Base-by-base conservation (phyloP, 2,329 filamentous ascomycete species). In the Monilinia laxa region DNA sequence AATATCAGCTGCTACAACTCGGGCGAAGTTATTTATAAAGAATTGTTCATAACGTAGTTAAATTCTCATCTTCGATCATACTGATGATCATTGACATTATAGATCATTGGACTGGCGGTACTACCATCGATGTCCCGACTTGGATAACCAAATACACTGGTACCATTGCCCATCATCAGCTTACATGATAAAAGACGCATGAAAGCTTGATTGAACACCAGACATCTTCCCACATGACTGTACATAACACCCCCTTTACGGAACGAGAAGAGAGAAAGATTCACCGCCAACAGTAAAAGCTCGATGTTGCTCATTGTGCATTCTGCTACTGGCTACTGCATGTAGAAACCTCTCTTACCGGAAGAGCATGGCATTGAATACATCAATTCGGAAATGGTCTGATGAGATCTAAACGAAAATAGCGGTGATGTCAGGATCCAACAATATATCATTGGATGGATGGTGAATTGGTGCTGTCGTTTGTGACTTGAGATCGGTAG, bases 51-150 rank as follows among this genome's bases (percentile, higher is more conserved):
- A 20, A 23, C 11, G n/a, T n/a, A 59, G 42, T 12, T 18, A 35
- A 47, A 28, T 35, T 35, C 42, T 10, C 45, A 59, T 18, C 57
- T 59, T 47, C 25, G 42, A 59, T 49, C 18, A 59, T 59, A 49
- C 28, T 11, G 47, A 49, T 49, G 42, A 60, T 60, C 57, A 38
- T 11, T 40, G 28, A 49, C 28, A 60, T 49, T 40, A 20, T 47
- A 42, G n/a, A 42, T 25, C 14, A 42, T 20, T 14, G 10, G 49
- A 12, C 42, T 60, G 20, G 25, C 18, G 57, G 20, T 35, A 35
- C 6, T 49, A 20, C 20, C 57, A 60, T 49, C 42, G 20, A 35
- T 11, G 23, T 38, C 31, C 4, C 2, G 28, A 49, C 4, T 20
- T 40, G 18, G 23, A 20, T 31, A 49, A 59, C 4, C 12, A 59